Percentiles rank a stretch among this genome's conserved stretches.
phyloP scores from a whole-genome alignment of 495 filamentous ascomycete genomes.

The Hyaloscypha bicolor region DNA sequence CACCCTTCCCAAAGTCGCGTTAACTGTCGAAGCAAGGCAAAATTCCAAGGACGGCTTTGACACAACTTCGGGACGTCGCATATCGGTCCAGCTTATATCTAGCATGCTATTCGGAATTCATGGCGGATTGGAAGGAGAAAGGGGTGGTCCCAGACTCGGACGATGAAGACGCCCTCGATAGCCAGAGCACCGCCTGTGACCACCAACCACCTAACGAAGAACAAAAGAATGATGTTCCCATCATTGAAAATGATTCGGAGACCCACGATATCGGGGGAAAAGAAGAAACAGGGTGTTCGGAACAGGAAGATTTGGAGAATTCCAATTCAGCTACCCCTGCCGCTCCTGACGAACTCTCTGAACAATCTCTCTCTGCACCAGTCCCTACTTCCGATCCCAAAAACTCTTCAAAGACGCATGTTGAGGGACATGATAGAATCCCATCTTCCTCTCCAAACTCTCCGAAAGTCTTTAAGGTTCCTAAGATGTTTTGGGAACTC shows the following conservation, averaged over 20 bases:
- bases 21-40: background rate
- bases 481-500: constrained; percentile 10
- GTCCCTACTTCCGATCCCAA: background rate
- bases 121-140: constrained; percentile 60
- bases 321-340: background rate
- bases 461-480: constrained; percentile 18
- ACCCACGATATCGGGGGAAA: background rate
- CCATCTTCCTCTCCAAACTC: constrained; percentile 12
- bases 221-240: constrained; percentile 7
- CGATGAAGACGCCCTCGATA: constrained; percentile 48
- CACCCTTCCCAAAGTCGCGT: constrained; percentile 11
- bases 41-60: background rate
- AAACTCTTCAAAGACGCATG: background rate
- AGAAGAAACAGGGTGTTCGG: background rate
- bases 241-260: background rate
- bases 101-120: constrained; percentile 35
- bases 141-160: constrained; percentile 62
- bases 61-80: background rate
- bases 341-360: background rate
- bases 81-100: background rate
- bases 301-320: background rate
- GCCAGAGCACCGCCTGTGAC: constrained; percentile 6
- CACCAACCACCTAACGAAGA: constrained; percentile 1
- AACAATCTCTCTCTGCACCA: background rate
- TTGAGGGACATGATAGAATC: background rate